Conservation (phyloP, 2,329 filamentous ascomycete species). For the Talaromyces sp. region DNA sequence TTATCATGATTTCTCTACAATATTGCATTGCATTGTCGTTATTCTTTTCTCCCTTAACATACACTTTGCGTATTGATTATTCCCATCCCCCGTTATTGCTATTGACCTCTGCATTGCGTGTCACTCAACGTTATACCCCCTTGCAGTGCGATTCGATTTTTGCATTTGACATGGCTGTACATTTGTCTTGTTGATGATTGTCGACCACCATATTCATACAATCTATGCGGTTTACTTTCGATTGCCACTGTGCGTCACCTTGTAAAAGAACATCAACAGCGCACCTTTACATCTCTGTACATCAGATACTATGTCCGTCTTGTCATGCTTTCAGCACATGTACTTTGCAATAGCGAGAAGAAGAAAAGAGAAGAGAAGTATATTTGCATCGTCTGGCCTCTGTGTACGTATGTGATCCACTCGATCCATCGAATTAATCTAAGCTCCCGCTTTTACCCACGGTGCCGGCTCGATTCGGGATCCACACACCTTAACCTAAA, state of each 20-base stretch:
- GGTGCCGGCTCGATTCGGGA: neutral
- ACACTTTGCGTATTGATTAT: slow-evolving; percentile 1
- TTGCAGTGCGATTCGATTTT: slow-evolving; percentile 4
- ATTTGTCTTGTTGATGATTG: slow-evolving; percentile 3
- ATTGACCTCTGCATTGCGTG: slow-evolving; percentile 11
- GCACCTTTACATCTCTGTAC: slow-evolving; percentile 4
- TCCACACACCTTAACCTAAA: slow-evolving; percentile 9
- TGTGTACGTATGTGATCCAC: neutral
- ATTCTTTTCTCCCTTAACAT: neutral
- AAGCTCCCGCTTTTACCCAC: slow-evolving; percentile 2
- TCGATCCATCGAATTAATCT: neutral
- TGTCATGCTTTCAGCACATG: slow-evolving; percentile 8
- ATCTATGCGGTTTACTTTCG: neutral
- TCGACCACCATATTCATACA: slow-evolving; percentile 4
- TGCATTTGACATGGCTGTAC: slow-evolving; percentile 7
- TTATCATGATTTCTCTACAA: slow-evolving; percentile 7
- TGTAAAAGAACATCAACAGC: slow-evolving; percentile 13
- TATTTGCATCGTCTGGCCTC: neutral
- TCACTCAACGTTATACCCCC: slow-evolving; percentile 18
- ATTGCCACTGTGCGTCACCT: neutral
- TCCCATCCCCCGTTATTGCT: neutral
- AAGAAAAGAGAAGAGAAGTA: neutral
- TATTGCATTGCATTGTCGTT: slow-evolving; percentile 19
- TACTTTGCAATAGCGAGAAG: neutral
- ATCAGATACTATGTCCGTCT: slow-evolving; percentile 4